These are phyloP conservation scores for Teratosphaeria pseudoeucalypti DNA, from an alignment of 2,329 filamentous ascomycete genomes.

Conservation along the genomic window DNA sequence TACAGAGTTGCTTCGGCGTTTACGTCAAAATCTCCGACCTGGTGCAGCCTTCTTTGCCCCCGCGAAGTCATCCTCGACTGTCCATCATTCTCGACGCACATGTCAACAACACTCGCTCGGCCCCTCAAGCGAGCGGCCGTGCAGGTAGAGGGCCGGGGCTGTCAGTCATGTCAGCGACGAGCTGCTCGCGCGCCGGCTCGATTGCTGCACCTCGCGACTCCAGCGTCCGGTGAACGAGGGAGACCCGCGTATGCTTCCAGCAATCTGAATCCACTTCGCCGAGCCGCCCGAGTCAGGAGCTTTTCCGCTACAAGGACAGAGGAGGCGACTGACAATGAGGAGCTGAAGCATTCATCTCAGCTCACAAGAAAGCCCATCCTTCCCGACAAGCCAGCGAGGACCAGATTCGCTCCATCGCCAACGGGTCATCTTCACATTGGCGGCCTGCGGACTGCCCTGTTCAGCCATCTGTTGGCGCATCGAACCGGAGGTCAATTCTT, in stretches of 20 bases:
- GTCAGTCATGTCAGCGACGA: background rate
- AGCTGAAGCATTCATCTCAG: background rate
- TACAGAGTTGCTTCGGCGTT: background rate
- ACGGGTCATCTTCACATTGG: constrained; percentile 91
- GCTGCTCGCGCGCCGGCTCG: background rate
- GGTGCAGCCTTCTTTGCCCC: background rate
- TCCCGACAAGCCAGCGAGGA: constrained; percentile 53
- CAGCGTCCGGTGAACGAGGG: background rate
- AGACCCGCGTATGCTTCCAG: background rate
- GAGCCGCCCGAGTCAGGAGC: background rate
- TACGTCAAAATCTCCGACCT: background rate
- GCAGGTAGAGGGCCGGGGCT: background rate
- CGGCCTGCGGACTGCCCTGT: constrained; percentile 84
- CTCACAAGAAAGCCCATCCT: constrained; percentile 25
- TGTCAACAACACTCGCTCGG: background rate
- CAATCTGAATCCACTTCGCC: background rate
- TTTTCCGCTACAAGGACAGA: background rate
- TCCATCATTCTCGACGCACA: background rate
- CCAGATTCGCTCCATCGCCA: constrained; percentile 89
- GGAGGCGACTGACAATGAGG: background rate
- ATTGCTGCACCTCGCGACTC: background rate
- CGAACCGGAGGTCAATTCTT: constrained; percentile 84
- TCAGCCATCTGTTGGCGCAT: constrained; percentile 84
- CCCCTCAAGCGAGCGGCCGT: background rate
- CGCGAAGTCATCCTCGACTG: background rate